Evolutionary conservation across 2,329 filamentous ascomycete species (phyloP), one percentile per base, ranked within the genome.

Genomic region (Trichoderma sp.): DNA sequence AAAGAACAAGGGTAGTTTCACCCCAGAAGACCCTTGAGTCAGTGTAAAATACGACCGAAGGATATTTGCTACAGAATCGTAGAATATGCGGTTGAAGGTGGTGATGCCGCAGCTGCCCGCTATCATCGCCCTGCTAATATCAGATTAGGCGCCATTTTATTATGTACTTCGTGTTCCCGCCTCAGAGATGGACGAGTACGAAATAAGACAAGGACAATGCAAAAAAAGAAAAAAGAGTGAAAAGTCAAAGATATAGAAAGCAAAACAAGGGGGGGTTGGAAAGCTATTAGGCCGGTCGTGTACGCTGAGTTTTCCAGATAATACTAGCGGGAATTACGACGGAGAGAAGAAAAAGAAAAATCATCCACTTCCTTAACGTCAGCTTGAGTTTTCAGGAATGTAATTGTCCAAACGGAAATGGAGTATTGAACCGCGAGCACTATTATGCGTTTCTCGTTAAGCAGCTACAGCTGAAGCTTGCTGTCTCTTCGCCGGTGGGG

Each of bases 381-480:
- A 76, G 73, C 71, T 68, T 70, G 69, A 52, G 61, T 63, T 57
- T 69, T 65, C 47, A 63, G 72, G 70, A 63, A 64, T 69, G 68
- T 37, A 64, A 53, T 55, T 71, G 68, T 69, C 71, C 67, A 68
- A 67, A 66, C 59, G 10, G 56, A 43, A 16, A 43, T 7, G 33
- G 55, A 61, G 63, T 33, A 35, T 58, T 58, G 47, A 52, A 61
- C 21, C 52, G 33, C n/a, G 49, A 35, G 37, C 33, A 58, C 24
- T n/a, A 33, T 31, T 40, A 49, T 53, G 24, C 47, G 35, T 40
- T 21, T 47, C 24, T 56, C 47, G 10, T 79, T 72, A 83, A 68
- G 77, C 81, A 61, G 81, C 80, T 19, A 78, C 79, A 66, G 82
- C 75, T 6, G 81, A 82, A 40, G 81, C 77, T 71, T 82, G 80